Evolutionary conservation across 306 rosid species (phyloP).

Genomic region (Carpinus viminea): DNA sequence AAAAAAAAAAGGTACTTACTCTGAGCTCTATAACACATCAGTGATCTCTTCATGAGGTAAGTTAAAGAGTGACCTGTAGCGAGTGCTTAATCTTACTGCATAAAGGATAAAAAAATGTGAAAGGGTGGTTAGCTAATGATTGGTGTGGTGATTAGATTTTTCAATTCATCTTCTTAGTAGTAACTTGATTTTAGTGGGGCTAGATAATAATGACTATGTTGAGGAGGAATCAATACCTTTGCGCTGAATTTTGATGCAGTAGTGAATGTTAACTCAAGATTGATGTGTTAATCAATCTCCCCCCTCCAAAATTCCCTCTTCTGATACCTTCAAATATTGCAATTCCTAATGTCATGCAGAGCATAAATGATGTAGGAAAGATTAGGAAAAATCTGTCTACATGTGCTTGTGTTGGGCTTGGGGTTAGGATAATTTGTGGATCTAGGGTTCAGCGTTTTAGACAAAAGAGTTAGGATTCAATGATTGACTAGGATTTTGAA

Average conservation of each 20-base stretch:
- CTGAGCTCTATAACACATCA: neutral
- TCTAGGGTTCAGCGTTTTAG: neutral
- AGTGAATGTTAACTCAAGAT: neutral
- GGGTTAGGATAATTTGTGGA: neutral
- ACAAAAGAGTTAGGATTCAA: neutral
- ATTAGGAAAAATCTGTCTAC: neutral
- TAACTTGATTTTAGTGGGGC: neutral
- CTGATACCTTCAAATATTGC: neutral
- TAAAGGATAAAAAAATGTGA: neutral
- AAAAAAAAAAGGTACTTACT: too few species aligned
- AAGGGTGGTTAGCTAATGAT: neutral
- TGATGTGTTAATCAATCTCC: neutral
- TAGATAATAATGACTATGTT: neutral
- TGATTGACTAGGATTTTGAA: neutral
- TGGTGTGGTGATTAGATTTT: neutral
- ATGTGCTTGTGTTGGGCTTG: too few species aligned
- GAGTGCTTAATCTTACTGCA: neutral
- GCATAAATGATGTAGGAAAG: neutral
- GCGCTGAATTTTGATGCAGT: neutral
- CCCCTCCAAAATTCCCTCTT: neutral
- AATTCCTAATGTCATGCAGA: neutral
- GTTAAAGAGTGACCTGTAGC: neutral
- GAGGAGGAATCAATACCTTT: neutral
- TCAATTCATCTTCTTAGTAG: neutral
- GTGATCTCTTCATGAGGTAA: neutral